Evolutionary conservation across 1,284 basidiomycete genomes (phyloP).

Genomic region (Fomes fomentarius): DNA sequence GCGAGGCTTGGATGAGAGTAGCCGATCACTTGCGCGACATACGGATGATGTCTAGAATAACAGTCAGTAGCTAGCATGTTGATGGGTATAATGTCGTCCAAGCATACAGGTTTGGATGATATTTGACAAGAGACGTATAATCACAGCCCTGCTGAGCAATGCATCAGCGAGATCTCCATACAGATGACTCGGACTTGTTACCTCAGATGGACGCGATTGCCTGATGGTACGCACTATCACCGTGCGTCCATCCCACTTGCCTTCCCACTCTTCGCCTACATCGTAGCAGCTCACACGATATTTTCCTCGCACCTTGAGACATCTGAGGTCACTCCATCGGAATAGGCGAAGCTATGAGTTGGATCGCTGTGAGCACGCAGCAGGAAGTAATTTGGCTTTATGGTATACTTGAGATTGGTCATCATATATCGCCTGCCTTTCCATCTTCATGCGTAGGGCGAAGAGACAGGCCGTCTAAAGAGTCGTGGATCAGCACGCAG

Average conservation of each 20-base stretch:
- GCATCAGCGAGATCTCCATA: no score
- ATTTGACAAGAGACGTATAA: conserved; percentile 1
- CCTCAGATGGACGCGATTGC: not conserved
- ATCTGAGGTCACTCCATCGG: conserved; percentile 11
- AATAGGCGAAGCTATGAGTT: conserved; percentile 11
- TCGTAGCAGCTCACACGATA: not conserved
- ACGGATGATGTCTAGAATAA: conserved; percentile 11
- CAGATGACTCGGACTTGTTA: no score
- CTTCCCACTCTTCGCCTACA: conserved; percentile 14
- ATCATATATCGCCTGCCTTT: conserved; percentile 9
- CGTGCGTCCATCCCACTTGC: conserved; percentile 14
- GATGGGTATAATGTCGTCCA: not conserved
- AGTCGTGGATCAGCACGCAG: not conserved
- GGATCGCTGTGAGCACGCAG: not conserved
- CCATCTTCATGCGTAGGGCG: conserved; percentile 10
- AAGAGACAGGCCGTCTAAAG: conserved; percentile 11
- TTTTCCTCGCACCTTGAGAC: conserved; percentile 1
- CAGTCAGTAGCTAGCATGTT: not conserved
- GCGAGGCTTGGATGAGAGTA: conserved; percentile 9
- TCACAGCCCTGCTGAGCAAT: no score
- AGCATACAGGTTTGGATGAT: conserved; percentile 10
- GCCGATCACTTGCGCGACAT: conserved; percentile 15
- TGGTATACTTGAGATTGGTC: conserved; percentile 9
- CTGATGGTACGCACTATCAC: conserved; percentile 10
- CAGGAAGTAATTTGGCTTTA: no score